Evolutionary conservation across 352 stramenopile species (phyloP), one percentile per base, ranked within the genome.

Genomic region (Phytophthora cactorum): DNA sequence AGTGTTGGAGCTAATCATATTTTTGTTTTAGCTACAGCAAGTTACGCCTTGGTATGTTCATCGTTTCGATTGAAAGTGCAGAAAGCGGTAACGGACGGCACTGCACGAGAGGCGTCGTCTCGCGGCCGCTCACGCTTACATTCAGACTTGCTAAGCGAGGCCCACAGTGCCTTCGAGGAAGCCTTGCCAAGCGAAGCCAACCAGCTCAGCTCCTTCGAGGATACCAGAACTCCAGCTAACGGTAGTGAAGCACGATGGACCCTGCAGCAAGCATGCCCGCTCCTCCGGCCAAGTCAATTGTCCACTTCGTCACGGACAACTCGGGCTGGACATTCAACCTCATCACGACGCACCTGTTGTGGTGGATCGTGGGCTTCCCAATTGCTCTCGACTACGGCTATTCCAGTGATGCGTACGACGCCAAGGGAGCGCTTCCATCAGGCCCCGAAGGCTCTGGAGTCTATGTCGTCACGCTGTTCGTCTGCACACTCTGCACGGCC

Each of bases 311-410:
- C 52, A 59, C 43, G 36, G 75, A 90, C 67, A 95, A 93, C 82
- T 82, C 78, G 17, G 88, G 86, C 75, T 93, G 86, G 88, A 93
- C 82, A 11, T 93, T 93, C 81, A 95, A 94, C 69, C 63, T 95
- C n/a, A 68, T 92, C 41, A 82, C 77, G 54, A 94, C 84, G 43
- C 85, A 94, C 52, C 70, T 89, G 34, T 68, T 94, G 80, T 95
- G 92, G 75, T 94, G 86, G 88, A 81, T 88, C 59, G 78, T 91
- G 28, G 88, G 88, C 55, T 90, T 95, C 71, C 86, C 86, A 14
- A 71, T 91, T 51, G 84, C 66, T 31, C 73, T 89, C 47, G 76
- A 94, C 45, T 94, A 94, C 62, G 88, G 88, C 76, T 95, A 94
- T 63, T 90, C 81, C 43, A 93, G 72, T 70, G 56, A 77, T 47